Base-by-base conservation (phyloP, 1,284 basidiomycete genomes). In the Marasmius fiardii region DNA sequence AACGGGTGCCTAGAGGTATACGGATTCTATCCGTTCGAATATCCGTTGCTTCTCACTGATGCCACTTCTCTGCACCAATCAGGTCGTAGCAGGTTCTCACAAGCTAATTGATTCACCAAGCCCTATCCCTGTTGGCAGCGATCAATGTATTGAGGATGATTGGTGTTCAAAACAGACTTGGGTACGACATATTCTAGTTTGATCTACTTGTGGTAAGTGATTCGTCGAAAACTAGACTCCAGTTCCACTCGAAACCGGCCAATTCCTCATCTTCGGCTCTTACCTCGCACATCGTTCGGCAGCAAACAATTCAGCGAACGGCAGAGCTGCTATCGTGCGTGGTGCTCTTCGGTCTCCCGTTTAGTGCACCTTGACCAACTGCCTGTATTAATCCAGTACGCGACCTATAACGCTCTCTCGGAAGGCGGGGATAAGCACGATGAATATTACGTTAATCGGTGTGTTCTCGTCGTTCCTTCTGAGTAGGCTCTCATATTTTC, bases 281-380 rank as follows among this genome's bases (percentile, higher is more conserved):
- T 57, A 61, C 45, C 56, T 63, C 8, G 59, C 61, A 2, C 61
- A 63, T 50, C 58, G 61, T 26, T 60, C 61, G 14, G 59, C 44
- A 11, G 41, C 49, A 8, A 63, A 63, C 26, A 53, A 55, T 3
- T 58, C 59, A 6, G 44, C 47, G 10, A 57, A 55, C 7, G 61
- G 61, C 1, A 56, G 61, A 47, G 61, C 61, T 28, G 61, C 59
- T 3, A 63, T 63, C 11, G 61, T 63, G 43, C 33, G 56, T 51
- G 12, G 21, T 14, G 26, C 24, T 5, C 0, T 20, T 12, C 33
- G 18, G 37, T 12, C 18, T 16, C 21, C 39, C 41, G 43, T 31
- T 34, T 35, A 8, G 20, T 18, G 21, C 11, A 26, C 20, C 7
- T 26, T 39, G 6, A 20, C n/a, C 7, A 21, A 31, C 41, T 10